Base-by-base conservation (phyloP, 345 rosid species). In the Sonneratia caseolaris region DNA sequence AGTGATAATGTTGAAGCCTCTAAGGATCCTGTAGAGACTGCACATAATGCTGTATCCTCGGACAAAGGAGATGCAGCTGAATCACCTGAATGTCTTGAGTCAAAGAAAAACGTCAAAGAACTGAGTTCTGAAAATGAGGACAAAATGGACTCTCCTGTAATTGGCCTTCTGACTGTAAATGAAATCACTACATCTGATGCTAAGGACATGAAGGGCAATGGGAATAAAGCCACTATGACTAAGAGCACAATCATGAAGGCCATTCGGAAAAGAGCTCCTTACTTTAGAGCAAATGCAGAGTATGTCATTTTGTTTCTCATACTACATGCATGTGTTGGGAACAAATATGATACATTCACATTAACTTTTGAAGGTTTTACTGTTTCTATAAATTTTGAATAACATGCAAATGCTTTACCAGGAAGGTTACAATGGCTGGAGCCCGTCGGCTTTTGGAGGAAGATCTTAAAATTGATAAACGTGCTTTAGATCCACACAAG, bases 381-480 rank as follows among this genome's bases (percentile, higher is more conserved):
- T 74, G 45, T 67, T 18, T 18, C 0, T 65, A 19, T 45, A 38
- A 2, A 3, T 15, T 70, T 49, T 69, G 55, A 65, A 70, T 56
- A 73, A 70, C 51, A 47, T 47, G 51, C 36, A 71, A 16, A 42
- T 55, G 18, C 72, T 71, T 78, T 65, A 68, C 70, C 84, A 94
- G 96, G 68, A 68, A 80, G 73, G 76, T 91, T 75, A 85, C 97
- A 22, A 83, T 95, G 97, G 89, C 84, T 68, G 86, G 86, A 72
- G 88, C 89, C 72, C 93, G 97, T 74, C 84, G 97, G 45, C 85
- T 87, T 70, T 77, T 92, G 80, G 99, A 95, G 85, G 82, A 84
- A 79, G 99, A 95, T 84, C 92, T 95, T 77, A 73, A 82, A 66
- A 83, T 92, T 51, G 87, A 85, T 53, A 85, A 86, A 68, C 11